Conservation (phyloP, 2,329 filamentous ascomycete genomes). For the Apiospora aurea region DNA sequence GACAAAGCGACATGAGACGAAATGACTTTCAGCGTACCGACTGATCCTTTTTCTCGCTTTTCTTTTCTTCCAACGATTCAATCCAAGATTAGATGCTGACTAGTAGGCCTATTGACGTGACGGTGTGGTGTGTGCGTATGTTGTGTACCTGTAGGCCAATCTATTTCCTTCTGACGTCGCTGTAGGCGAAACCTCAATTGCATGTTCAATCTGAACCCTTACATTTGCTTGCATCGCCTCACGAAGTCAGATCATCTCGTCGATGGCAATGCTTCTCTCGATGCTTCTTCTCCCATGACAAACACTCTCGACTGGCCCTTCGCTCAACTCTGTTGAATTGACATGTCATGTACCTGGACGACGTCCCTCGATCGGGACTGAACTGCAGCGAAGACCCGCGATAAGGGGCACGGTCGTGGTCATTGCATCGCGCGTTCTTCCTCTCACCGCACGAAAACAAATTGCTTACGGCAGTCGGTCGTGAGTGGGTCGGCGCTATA, state of each 20-base stretch:
- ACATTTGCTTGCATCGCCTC: neutral
- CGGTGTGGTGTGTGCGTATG: neutral
- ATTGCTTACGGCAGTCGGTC: conserved; percentile 14
- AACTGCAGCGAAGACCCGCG: neutral
- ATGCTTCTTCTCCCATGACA: neutral
- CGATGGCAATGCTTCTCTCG: neutral
- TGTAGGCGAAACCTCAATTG: neutral
- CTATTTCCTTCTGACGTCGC: conserved; percentile 2
- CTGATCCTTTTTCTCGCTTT: neutral
- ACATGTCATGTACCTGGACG: neutral
- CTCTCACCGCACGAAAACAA: conserved; percentile 3
- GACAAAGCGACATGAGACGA: conserved; percentile 12
- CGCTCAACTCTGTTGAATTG: neutral
- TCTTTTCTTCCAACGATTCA: neutral
- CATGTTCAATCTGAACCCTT: neutral
- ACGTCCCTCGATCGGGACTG: neutral
- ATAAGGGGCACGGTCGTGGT: neutral
- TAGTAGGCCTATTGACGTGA: neutral
- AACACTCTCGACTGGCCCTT: neutral
- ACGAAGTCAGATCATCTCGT: neutral
- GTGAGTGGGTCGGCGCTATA: conserved; percentile 12
- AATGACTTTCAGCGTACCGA: neutral
- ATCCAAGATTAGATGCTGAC: conserved; percentile 18
- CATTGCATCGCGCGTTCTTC: neutral
- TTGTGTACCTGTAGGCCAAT: conserved; percentile 5